Base-by-base conservation (phyloP, 495 filamentous ascomycete genomes). In the Aspergillus indologenus region DNA sequence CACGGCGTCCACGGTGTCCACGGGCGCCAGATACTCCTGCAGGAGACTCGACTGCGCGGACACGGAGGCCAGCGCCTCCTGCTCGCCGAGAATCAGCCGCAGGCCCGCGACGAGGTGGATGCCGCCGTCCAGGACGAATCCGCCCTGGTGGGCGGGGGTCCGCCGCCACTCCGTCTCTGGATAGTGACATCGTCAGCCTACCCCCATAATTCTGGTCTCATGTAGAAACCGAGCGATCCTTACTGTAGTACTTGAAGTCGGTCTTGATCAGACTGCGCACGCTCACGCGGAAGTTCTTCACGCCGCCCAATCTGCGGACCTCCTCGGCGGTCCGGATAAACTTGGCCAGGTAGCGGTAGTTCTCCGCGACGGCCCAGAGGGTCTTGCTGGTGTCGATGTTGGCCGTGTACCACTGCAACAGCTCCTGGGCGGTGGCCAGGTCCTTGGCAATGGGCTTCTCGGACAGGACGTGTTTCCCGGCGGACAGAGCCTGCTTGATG, bases 401-500 rank as follows among this genome's bases (percentile, higher is more conserved):
- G 42, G 72, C 63, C 51, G 79, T 69, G 63, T 87, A 90, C 78
- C 83, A 89, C 8, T 76, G 53, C 43, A 90, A 68, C 29, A 94
- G 78, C 26, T 84, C 77, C 42, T 77, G 75, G 9, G 87, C 90
- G 0, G 82, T 75, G 2, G 77, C 74, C 19, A 90, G 63, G 66
- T 90, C 84, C 63, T 81, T 80, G 0, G 89, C 89, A 43, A 93
- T 83, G 18, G 90, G 90, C 69, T 94, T 95, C 71, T 95, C 90
- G n/a, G 86, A 86, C 0, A 93, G 71, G 6, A 93, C 90, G 70
- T 91, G 89, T 62, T 94, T 94, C 21, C 87, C 85, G 1, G 88
- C 87, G 0, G 71, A 61, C 0, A 94, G 77, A 5, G 88, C 74
- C 29, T 66, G 62, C 21, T 56, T 61, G 60, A 79, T 77, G 51